Conservation (phyloP, 2,329 filamentous ascomycete genomes). For the Rhytidhysteron rufulum region DNA sequence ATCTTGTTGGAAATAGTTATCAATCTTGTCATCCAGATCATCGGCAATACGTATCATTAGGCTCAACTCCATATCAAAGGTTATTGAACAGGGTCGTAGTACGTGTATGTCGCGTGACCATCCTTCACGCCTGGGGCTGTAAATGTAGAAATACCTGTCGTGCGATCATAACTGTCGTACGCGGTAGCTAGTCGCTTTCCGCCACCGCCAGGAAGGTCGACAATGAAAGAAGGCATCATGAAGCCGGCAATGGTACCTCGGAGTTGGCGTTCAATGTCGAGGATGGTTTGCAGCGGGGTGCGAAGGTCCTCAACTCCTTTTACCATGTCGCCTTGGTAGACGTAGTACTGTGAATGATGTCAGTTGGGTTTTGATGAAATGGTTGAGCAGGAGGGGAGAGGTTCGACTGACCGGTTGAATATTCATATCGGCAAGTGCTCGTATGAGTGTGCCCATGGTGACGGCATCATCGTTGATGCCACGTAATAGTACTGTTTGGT, state of each 20-base stretch:
- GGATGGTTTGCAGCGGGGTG: constrained; percentile 57
- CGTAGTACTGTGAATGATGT: constrained; percentile 51
- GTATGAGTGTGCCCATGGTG: constrained; percentile 54
- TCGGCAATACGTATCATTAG: no score
- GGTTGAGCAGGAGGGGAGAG: background rate
- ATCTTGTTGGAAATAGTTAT: no score
- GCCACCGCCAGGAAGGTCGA: constrained; percentile 61
- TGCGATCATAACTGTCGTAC: constrained; percentile 51
- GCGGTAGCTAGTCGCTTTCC: constrained; percentile 59
- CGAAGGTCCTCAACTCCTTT: constrained; percentile 58
- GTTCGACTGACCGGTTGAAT: constrained; percentile 52
- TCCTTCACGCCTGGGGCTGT: constrained; percentile 53
- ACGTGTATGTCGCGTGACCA: constrained; percentile 47
- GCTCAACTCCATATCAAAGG: no score
- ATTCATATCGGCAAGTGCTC: constrained; percentile 52
- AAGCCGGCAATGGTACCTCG: constrained; percentile 61
- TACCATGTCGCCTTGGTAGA: constrained; percentile 65
- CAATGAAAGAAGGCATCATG: constrained; percentile 59
- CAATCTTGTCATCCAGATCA: no score
- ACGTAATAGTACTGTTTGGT: constrained; percentile 57
- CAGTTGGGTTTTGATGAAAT: background rate
- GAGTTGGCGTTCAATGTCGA: constrained; percentile 55
- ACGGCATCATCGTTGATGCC: constrained; percentile 56
- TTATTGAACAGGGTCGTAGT: constrained; percentile 49
- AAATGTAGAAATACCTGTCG: constrained; percentile 54